These are phyloP conservation scores for Chrysopogon serrulatus DNA, from an alignment of 176 grass and related monocot genomes.

Conservation along the genomic window DNA sequence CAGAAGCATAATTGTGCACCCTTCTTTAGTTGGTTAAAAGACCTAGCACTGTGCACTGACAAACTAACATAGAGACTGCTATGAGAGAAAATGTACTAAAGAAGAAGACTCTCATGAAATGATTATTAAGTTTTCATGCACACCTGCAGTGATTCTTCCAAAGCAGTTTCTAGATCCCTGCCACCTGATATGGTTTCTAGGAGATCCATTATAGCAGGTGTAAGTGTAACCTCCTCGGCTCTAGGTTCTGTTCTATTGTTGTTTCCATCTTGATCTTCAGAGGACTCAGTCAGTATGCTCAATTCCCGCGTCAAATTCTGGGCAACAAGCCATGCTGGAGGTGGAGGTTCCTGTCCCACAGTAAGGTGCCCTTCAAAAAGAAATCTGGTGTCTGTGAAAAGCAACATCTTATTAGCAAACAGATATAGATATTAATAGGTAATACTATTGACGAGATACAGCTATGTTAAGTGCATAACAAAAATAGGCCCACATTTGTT, in stretches of 20 bases:
- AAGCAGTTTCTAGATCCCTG: conserved; percentile 54
- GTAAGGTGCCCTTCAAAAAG: conserved; percentile 97
- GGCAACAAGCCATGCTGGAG: conserved; percentile 89
- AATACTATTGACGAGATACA: background rate
- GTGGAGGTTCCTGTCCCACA: conserved; percentile 81
- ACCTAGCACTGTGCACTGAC: background rate
- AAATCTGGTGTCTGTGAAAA: conserved; percentile 67
- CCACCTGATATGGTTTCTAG: conserved; percentile 46
- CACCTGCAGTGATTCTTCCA: conserved; percentile 81
- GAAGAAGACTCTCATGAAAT: background rate
- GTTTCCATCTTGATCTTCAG: conserved; percentile 41
- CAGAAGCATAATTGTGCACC: background rate
- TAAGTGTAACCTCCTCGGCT: conserved; percentile 1
- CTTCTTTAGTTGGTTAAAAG: background rate
- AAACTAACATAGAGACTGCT: too few relatives aligned
- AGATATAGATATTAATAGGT: conserved; percentile 1
- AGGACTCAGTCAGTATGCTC: conserved; percentile 58
- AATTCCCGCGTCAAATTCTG: conserved; percentile 67
- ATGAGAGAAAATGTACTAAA: background rate
- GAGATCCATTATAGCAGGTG: conserved; percentile 44
- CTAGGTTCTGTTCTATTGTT: conserved; percentile 14
- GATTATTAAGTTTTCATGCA: background rate
- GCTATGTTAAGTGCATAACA: background rate
- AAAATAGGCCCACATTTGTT: background rate
- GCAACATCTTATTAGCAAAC: conserved; percentile 33